Evolutionary conservation across 768 basidiomycete genomes (phyloP).

Genomic region (Kwoniella dendrophila): DNA sequence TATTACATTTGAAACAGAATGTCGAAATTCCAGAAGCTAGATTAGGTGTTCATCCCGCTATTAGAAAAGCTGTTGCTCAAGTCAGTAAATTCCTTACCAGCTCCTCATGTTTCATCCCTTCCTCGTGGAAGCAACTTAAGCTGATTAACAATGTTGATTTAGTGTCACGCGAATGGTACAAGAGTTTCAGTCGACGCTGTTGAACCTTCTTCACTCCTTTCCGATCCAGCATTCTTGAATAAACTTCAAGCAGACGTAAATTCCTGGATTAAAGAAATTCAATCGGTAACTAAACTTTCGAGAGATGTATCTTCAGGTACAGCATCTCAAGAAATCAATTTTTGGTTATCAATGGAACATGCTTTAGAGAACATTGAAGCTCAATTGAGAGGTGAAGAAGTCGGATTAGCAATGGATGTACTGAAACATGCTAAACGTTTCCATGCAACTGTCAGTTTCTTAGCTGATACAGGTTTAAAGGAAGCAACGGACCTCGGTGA

Average conservation of each 20-base stretch:
- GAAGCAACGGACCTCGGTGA: conserved; percentile 84
- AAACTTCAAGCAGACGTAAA: conserved; percentile 91
- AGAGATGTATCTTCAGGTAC: conserved; percentile 92
- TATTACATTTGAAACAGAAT: conserved; percentile 95
- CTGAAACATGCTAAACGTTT: conserved; percentile 94
- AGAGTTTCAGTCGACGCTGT: conserved; percentile 71
- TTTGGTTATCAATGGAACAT: conserved; percentile 93
- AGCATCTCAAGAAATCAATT: conserved; percentile 98
- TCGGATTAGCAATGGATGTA: conserved; percentile 70
- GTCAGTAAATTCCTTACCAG: conserved; percentile 43
- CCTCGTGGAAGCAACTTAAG: not conserved
- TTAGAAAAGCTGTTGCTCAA: conserved; percentile 79
- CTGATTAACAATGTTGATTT: no score
- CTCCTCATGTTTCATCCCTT: not conserved
- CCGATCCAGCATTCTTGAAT: conserved; percentile 90
- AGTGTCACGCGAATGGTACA: conserved; percentile 57
- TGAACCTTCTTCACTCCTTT: conserved; percentile 73
- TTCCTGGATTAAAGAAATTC: conserved; percentile 96
- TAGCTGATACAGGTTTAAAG: conserved; percentile 94
- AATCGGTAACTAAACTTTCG: conserved; percentile 91
- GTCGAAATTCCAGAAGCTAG: conserved; percentile 98
- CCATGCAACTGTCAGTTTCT: conserved; percentile 95
- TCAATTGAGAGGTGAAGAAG: conserved; percentile 87
- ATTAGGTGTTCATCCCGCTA: conserved; percentile 84
- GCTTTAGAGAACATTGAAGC: conserved; percentile 90